These are phyloP conservation scores for Sequoia sempervirens DNA, from an alignment of 75 land plant genomes.

Conservation along the genomic window DNA sequence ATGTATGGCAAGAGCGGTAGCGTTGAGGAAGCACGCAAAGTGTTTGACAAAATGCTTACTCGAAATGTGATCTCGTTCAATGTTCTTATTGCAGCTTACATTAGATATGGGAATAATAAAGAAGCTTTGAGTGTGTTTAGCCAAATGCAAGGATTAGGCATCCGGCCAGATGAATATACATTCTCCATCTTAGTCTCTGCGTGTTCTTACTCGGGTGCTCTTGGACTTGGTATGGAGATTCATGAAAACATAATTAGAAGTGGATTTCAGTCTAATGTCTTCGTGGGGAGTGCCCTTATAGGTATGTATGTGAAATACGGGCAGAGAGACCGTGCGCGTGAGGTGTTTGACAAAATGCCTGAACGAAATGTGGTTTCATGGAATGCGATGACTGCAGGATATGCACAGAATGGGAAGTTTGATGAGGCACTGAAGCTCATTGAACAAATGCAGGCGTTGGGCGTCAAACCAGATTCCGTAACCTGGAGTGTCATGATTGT, in stretches of 20 bases:
- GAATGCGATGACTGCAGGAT: slow-evolving; percentile 14
- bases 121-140: slow-evolving; percentile 12
- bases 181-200: slow-evolving; percentile 14
- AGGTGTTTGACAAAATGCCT: slow-evolving; percentile 11
- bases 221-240: neutral
- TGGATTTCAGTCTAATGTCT: slow-evolving; percentile 8
- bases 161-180: slow-evolving; percentile 13
- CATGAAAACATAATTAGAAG: slow-evolving; percentile 10
- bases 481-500: slow-evolving; percentile 15
- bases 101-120: slow-evolving; percentile 6
- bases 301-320: slow-evolving; percentile 16
- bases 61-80: slow-evolving; percentile 23
- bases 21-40: slow-evolving; percentile 22
- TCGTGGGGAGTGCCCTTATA: slow-evolving; percentile 5
- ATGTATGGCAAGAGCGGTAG: slow-evolving; percentile 43
- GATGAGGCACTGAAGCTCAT: slow-evolving; percentile 14
- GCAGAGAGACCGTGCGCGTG: neutral
- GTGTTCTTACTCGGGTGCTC: slow-evolving; percentile 2
- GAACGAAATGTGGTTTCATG: slow-evolving; percentile 22
- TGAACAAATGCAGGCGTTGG: slow-evolving; percentile 1
- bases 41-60: slow-evolving; percentile 16
- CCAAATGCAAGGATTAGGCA: slow-evolving; percentile 16
- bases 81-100: slow-evolving; percentile 9
- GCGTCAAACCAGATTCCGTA: slow-evolving; percentile 2
- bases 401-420: slow-evolving; percentile 12